phyloP scores from a whole-genome alignment of 2,329 filamentous ascomycete genomes.

The Pseudogymnoascus sp. region DNA sequence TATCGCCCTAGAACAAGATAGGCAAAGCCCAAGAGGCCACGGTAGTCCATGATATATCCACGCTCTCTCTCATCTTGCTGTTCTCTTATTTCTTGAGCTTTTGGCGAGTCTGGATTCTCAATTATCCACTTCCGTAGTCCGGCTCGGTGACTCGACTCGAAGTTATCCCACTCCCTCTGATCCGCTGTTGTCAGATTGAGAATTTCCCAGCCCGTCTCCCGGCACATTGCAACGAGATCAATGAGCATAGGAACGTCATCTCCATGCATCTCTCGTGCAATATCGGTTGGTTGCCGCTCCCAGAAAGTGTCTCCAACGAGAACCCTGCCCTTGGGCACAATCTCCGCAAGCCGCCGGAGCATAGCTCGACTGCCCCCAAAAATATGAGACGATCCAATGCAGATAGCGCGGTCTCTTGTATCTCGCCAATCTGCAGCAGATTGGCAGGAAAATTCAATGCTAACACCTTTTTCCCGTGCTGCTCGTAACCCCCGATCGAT shows the following conservation, averaged over 20 bases:
- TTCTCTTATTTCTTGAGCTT: neutral
- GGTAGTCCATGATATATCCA: neutral
- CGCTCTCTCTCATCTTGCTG: neutral
- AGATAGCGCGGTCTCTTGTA: neutral
- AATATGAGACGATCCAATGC: neutral
- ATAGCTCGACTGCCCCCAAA: neutral
- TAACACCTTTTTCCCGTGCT: neutral
- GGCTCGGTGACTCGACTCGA: conserved; percentile 4
- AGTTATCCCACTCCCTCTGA: conserved; percentile 1
- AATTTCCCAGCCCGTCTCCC: neutral
- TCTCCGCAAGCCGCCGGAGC: neutral
- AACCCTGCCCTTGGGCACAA: conserved; percentile 5
- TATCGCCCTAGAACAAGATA: conserved; percentile 5
- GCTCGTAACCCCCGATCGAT: neutral
- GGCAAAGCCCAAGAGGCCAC: neutral
- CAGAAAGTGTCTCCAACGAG: conserved; percentile 1
- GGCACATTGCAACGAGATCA: neutral
- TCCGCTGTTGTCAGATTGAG: conserved; percentile 4
- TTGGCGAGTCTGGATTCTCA: neutral
- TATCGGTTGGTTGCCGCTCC: neutral
- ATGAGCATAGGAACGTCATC: neutral
- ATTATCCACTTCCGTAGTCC: conserved; percentile 1
- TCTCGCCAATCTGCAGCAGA: neutral
- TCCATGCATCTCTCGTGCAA: neutral
- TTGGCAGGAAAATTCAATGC: neutral